A percentile compares a stretch with the other conserved stretches of the same genome.
Evolutionary conservation across 2,329 filamentous ascomycete species (phyloP).

Genomic region (Claviceps quebecensis): DNA sequence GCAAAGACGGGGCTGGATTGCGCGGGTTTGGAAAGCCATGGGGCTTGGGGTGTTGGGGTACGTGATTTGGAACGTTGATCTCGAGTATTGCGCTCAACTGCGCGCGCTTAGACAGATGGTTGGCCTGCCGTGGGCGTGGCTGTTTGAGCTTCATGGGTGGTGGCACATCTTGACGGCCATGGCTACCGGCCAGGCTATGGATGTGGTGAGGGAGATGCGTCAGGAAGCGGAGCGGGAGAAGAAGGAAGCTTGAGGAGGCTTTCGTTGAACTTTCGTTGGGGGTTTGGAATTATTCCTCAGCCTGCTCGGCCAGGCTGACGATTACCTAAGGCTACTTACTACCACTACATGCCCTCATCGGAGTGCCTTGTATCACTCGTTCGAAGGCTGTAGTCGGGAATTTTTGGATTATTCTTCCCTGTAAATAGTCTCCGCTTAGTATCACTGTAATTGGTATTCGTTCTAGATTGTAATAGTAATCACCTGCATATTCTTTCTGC

Average conservation of each 20-base stretch:
- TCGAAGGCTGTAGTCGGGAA: too few species aligned
- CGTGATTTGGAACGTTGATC: constrained; percentile 42
- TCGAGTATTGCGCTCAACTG: constrained; percentile 35
- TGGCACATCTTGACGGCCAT: constrained; percentile 49
- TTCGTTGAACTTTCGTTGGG: too few species aligned
- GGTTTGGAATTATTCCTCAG: too few species aligned
- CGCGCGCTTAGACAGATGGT: constrained; percentile 28
- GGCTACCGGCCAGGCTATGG: constrained; percentile 31
- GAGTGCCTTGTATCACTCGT: too few species aligned
- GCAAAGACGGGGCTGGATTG: constrained; percentile 14
- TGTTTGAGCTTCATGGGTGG: constrained; percentile 48
- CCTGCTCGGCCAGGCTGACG: too few species aligned
- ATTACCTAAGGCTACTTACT: too few species aligned
- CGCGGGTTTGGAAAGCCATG: constrained; percentile 16
- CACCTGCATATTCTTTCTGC: too few species aligned
- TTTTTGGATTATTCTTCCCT: too few species aligned
- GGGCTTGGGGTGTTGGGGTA: constrained; percentile 30
- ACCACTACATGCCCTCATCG: too few species aligned
- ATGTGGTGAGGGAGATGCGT: constrained; percentile 15
- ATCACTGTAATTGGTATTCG: too few species aligned
- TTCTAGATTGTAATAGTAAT: too few species aligned
- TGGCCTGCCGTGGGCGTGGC: constrained; percentile 40
- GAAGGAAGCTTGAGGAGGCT: not conserved
- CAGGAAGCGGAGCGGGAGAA: constrained; percentile 6
- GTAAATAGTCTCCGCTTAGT: too few species aligned